Conservation (phyloP, 176 grass and related monocot genomes). For the Cenchrus fungigraminus region DNA sequence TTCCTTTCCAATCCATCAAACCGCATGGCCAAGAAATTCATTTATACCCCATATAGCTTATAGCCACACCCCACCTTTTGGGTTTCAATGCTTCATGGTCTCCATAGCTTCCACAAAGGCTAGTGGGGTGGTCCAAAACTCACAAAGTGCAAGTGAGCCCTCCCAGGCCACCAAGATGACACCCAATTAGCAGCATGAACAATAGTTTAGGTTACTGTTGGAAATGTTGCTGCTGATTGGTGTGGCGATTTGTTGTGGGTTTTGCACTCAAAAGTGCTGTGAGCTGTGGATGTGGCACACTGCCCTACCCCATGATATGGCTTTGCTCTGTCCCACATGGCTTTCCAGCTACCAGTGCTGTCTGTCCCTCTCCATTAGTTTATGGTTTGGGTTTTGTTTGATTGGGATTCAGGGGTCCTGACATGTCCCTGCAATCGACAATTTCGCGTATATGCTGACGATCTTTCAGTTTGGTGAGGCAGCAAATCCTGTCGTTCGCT, state of each 20-base stretch:
- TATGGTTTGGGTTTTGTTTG: constrained; percentile 45
- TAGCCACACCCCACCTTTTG: background rate
- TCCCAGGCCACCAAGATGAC: background rate
- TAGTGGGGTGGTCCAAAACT: constrained; percentile 7
- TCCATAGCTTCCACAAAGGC: background rate
- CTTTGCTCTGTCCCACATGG: constrained; percentile 45
- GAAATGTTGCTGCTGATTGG: constrained; percentile 30
- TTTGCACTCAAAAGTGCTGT: constrained; percentile 37
- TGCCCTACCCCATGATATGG: constrained; percentile 34
- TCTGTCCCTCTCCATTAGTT: constrained; percentile 33
- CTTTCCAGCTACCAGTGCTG: constrained; percentile 47
- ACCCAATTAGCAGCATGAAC: constrained; percentile 2
- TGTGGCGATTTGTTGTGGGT: constrained; percentile 31
- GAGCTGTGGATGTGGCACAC: background rate
- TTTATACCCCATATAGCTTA: background rate
- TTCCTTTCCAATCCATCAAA: background rate
- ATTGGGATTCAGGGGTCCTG: constrained; percentile 37
- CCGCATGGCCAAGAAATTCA: background rate
- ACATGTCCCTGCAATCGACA: constrained; percentile 35
- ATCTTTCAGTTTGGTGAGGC: background rate
- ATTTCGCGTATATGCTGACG: background rate
- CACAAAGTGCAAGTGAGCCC: background rate
- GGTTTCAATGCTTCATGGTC: background rate
- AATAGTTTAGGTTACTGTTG: constrained; percentile 17
- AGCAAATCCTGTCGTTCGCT: background rate